Percentiles rank a stretch among this genome's conserved stretches.
These are phyloP conservation scores for Lichina pygmaea DNA, from an alignment of 495 filamentous ascomycete species.

Conservation along the genomic window DNA sequence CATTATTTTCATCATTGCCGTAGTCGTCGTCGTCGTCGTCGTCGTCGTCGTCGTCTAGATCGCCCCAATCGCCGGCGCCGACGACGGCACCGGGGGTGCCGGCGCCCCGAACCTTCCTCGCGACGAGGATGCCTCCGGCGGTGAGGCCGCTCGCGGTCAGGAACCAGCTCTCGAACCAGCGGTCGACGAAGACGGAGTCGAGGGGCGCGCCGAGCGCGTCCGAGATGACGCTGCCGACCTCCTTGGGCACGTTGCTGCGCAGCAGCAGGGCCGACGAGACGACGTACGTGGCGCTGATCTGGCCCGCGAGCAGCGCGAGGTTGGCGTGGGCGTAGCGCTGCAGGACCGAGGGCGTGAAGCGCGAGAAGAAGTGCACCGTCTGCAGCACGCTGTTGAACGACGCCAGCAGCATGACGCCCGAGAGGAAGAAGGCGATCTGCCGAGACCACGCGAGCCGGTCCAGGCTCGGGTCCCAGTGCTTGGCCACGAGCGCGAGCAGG, in stretches of 20 bases:
- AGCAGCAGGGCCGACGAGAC: constrained; percentile 47
- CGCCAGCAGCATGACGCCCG: constrained; percentile 47
- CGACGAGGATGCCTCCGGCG: constrained; percentile 37
- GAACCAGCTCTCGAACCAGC: constrained; percentile 77
- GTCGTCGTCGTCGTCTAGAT: constrained; percentile 37
- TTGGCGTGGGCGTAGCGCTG: constrained; percentile 33
- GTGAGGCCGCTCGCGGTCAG: constrained; percentile 32
- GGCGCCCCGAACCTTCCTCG: constrained; percentile 25
- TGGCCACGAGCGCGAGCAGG: constrained; percentile 42
- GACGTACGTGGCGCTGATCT: constrained; percentile 57
- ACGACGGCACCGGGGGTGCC: constrained; percentile 21
- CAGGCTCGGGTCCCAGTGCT: constrained; percentile 42
- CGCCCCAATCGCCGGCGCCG: constrained; percentile 20
- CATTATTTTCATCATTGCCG: too few relatives aligned
- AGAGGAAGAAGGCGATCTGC: constrained; percentile 52
- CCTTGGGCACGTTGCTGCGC: constrained; percentile 40
- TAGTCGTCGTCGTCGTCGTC: constrained; percentile 11
- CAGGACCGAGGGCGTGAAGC: constrained; percentile 37
- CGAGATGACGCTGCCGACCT: constrained; percentile 41
- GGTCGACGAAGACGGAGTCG: constrained; percentile 43
- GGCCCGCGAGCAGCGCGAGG: constrained; percentile 41
- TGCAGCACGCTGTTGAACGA: constrained; percentile 52
- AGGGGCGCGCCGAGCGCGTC: constrained; percentile 43
- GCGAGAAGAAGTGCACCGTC: constrained; percentile 46
- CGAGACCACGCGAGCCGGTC: constrained; percentile 48